Evolutionary conservation across 225 moss, liverwort and hornwort species (phyloP).

Genomic region (Pleurozium schreberi): DNA sequence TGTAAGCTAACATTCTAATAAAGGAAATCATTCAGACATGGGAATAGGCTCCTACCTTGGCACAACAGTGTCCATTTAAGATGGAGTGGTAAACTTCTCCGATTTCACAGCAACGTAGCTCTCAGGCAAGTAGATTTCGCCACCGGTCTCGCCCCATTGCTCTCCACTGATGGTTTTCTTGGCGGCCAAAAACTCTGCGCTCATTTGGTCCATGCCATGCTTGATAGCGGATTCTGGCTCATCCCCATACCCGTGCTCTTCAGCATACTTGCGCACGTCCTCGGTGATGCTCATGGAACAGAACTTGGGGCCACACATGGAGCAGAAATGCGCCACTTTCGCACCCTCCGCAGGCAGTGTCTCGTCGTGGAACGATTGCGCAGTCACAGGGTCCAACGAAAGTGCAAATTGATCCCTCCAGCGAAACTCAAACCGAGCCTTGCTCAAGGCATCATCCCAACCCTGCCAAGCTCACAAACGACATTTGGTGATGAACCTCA

Average conservation of each 20-base stretch:
- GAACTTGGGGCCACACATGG: constrained; percentile 98
- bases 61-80: background rate
- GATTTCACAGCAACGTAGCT: constrained; percentile 49
- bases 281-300: constrained; percentile 99
- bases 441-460: constrained; percentile 93
- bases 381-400: constrained; percentile 81
- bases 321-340: constrained; percentile 92
- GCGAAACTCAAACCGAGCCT: constrained; percentile 89
- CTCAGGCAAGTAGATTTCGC: constrained; percentile 90
- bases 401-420: constrained; percentile 96
- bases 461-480: background rate
- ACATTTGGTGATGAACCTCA: background rate
- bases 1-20: background rate
- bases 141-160: constrained; percentile 91
- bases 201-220: constrained; percentile 87
- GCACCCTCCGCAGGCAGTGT: constrained; percentile 88
- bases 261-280: constrained; percentile 89
- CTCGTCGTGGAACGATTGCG: constrained; percentile 77
- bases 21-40: background rate
- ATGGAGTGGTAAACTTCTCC: background rate
- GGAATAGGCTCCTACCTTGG: background rate
- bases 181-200: constrained; percentile 64
- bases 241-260: constrained; percentile 87
- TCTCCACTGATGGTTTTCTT: constrained; percentile 94
- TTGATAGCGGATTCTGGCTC: constrained; percentile 67